Conservation (phyloP, 176 grass and related monocot genomes). For the Echinochloa phyllopogon region DNA sequence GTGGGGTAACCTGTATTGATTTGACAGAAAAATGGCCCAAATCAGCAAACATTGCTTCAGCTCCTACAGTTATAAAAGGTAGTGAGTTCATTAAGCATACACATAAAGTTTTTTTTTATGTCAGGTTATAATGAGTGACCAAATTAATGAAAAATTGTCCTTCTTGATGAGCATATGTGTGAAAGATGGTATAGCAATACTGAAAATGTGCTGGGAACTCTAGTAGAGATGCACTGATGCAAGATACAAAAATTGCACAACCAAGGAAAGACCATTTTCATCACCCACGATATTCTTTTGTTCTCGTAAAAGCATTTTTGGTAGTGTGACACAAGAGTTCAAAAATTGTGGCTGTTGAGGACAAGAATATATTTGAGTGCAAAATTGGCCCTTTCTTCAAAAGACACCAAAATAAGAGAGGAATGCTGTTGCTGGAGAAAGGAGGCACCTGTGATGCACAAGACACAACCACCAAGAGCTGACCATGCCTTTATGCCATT, state of each 20-base stretch:
- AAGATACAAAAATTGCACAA: background rate
- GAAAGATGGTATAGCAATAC: background rate
- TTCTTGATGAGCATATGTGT: slow-evolving; percentile 14
- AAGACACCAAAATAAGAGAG: background rate
- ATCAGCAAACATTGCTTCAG: slow-evolving; percentile 99
- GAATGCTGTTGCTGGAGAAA: background rate
- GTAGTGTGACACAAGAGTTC: background rate
- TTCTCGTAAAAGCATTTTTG: background rate
- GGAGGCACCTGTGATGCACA: slow-evolving; percentile 89
- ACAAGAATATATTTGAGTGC: background rate
- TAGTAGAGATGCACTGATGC: background rate
- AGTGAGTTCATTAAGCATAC: slow-evolving; percentile 6
- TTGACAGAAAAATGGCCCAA: slow-evolving; percentile 99
- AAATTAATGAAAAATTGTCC: background rate
- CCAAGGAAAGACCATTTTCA: background rate
- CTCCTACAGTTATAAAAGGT: slow-evolving; percentile 69
- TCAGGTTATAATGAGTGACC: slow-evolving; percentile 4
- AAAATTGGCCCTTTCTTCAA: background rate
- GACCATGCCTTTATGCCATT: slow-evolving; percentile 90
- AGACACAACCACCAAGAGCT: slow-evolving; percentile 94
- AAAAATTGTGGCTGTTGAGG: background rate
- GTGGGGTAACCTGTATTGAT: slow-evolving; percentile 84
- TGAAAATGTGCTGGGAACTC: background rate
- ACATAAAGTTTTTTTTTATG: background rate
- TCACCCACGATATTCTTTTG: slow-evolving; percentile 17